Base-by-base conservation (phyloP, 2,329 filamentous ascomycete species). In the Xylariomycetidae sp. region DNA sequence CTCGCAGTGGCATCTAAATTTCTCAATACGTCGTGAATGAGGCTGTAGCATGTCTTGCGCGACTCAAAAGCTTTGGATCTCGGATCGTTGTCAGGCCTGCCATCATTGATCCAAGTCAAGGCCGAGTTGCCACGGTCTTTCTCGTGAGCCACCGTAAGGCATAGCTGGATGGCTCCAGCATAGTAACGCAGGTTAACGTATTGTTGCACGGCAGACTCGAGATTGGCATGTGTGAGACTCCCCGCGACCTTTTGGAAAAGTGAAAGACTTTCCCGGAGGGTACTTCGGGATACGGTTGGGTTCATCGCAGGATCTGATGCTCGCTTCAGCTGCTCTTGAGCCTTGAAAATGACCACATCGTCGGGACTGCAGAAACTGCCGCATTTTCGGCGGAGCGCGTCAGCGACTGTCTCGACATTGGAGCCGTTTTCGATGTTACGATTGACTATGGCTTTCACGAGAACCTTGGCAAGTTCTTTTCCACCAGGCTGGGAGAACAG, bases 401-500 rank as follows among this genome's bases (percentile, higher is more conserved):
- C 92, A 0, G 92, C 90, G 16, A 98, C 88, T 0, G 89, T 96
- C 63, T 98, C 94, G 14, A 98, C 90, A 44, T 97, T 98, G 4
- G 89, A 90, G 8, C 94, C 92, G 52, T 88, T 95, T 37, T 90
- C 85, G 49, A 98, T 98, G 58, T 95, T 98, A 51, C 89, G 82
- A 59, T 97, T 97, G 34, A 98, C 92, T 52, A 98, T 97, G 1
- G 90, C 88, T 59, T 97, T 98, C 36, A 98, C 92, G 2, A 98
- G 71, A 35, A 95, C 77, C 60, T 95, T 96, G 3, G 90, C 94
- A 16, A 97, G 75, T 9, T 95, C 88, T 49, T 88, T 88, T 19
- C 92, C 92, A 13, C 80, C 72, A 5, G 73, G 63, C 26, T 83
- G 80, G 4, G 87, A 85, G 58, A 98, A 97, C 0, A 98, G 76